Conservation (phyloP, 2,329 filamentous ascomycete species). For the Alternaria viburni region DNA sequence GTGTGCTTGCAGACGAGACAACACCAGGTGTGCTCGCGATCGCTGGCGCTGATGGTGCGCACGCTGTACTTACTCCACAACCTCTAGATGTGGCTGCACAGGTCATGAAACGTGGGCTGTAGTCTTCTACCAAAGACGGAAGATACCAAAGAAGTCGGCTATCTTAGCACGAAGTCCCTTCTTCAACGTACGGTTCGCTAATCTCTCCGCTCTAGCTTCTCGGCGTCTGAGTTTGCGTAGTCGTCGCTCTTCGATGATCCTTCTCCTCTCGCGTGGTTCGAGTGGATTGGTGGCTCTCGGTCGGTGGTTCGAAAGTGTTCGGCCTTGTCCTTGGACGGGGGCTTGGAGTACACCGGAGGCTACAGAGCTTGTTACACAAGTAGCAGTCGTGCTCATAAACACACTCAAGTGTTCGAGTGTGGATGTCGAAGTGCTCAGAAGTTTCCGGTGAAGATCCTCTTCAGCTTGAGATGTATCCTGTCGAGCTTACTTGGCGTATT, state of each 20-base stretch:
- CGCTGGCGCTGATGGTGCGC: not conserved
- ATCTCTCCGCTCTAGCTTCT: not conserved
- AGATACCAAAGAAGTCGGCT: not conserved
- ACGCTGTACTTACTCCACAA: not conserved
- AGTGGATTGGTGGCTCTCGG: not conserved
- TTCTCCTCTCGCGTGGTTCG: not conserved
- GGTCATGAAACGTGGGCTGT: not conserved
- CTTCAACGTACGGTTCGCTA: not conserved
- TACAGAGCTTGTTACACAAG: not conserved
- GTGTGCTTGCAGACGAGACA: not conserved
- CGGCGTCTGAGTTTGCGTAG: not conserved
- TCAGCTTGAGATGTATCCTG: not conserved
- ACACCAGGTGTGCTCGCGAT: not conserved
- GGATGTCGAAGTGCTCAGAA: not conserved
- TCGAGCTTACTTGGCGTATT: not conserved
- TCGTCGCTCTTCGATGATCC: conserved; percentile 1
- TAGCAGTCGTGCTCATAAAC: conserved; percentile 9
- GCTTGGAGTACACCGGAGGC: not conserved
- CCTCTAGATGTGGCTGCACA: not conserved
- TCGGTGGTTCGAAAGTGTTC: not conserved
- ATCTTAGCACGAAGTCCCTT: not conserved
- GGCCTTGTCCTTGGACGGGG: not conserved
- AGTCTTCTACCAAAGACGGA: not conserved
- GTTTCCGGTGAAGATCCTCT: not conserved
- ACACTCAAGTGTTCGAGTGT: not conserved